Evolutionary conservation across 139 green algal genomes (phyloP).

Genomic region (Volvox reticuliferus): DNA sequence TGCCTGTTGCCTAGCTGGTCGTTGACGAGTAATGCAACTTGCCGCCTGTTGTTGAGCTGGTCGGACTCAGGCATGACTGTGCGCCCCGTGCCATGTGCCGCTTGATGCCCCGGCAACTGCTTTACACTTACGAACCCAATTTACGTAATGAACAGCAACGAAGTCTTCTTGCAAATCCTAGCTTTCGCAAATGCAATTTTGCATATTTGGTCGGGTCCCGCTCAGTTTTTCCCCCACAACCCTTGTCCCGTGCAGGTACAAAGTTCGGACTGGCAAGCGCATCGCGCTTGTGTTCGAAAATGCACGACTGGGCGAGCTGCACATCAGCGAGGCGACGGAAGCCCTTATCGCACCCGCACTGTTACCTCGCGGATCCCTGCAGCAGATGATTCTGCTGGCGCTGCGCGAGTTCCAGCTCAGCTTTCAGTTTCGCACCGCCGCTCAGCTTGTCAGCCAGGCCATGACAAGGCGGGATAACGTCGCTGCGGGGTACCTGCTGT

Average conservation of each 20-base stretch:
- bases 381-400: conserved; percentile 66
- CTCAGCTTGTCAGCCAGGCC: conserved; percentile 47
- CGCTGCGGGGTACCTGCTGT: conserved; percentile 58
- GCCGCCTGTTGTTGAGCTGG: too few relatives aligned
- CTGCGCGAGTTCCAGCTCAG: conserved; percentile 55
- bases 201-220: too few relatives aligned
- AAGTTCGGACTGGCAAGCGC: conserved; percentile 60
- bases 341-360: conserved; percentile 64
- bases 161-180: too few relatives aligned
- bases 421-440: conserved; percentile 63
- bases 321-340: conserved; percentile 55
- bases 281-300: conserved; percentile 66
- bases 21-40: too few relatives aligned
- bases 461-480: neutral
- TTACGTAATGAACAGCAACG: too few relatives aligned
- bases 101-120: too few relatives aligned
- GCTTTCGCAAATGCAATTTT: too few relatives aligned
- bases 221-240: neutral
- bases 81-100: too few relatives aligned
- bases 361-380: conserved; percentile 61
- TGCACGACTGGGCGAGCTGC: conserved; percentile 52
- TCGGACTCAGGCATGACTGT: too few relatives aligned
- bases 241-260: conserved; percentile 53
- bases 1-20: too few relatives aligned
- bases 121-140: too few relatives aligned